Evolutionary conservation across 2,329 filamentous ascomycete species (phyloP), one percentile per base, ranked within the genome.

Genomic region (Diaporthe velutina): DNA sequence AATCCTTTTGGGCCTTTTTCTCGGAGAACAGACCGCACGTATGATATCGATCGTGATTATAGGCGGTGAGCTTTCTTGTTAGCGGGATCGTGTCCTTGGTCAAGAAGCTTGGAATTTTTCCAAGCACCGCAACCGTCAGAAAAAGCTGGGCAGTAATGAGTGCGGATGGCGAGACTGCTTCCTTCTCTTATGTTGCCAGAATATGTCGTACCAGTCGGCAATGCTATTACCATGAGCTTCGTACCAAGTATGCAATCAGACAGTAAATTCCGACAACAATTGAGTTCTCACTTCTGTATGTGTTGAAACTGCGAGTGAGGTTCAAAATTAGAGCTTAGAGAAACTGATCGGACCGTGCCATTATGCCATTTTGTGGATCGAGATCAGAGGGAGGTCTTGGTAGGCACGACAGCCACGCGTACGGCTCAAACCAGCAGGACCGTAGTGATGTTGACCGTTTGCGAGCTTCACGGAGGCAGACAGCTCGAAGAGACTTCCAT

Each of bases 1-100:
- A 60, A 64, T 17, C 67, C 67, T 2, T 68, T 74, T 40, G 17
- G 35, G 19, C 50, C 54, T 25, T 35, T 55, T 3, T 22, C 58
- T 30, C 48, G 48, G 42, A 72, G 45, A 38, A 25, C 57, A n/a
- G 22, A 19, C n/a, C 25, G n/a, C 25, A 33, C 35, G 30, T 61
- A 55, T 72, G 70, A 58, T 17, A 12, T 64, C 17, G 57, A 64
- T 60, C 57, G 45, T 64, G 57, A 55, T 55, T 64, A 45, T 40
- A 64, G 33, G 35, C 57, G 70, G 45, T 72, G 35, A 72, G 4
- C 13, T 68, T 38, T 54, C 30, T 42, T 38, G 17, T 64, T 30
- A 30, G 17, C 4, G 30, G 67, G 13, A 9, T 9, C n/a, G n/a
- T 19, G 10, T 64, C 50, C 9, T 28, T 52, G 33, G 13, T 22